Conservation (phyloP, 495 filamentous ascomycete species). For the Penicillium parvum region DNA sequence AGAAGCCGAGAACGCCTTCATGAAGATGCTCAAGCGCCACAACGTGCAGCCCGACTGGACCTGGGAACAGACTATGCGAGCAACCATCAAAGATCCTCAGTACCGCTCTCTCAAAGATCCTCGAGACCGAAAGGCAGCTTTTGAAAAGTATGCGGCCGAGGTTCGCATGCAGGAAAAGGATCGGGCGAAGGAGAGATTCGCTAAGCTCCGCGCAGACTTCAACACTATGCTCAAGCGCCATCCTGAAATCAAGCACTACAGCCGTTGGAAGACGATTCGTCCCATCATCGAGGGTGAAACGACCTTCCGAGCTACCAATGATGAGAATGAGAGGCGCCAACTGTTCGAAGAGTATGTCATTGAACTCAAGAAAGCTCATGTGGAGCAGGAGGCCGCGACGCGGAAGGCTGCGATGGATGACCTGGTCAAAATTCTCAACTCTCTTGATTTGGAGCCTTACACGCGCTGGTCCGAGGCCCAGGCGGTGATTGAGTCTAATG, state of each 20-base stretch:
- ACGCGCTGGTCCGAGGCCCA: constrained; percentile 93
- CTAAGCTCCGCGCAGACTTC: constrained; percentile 92
- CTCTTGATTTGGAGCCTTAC: constrained; percentile 82
- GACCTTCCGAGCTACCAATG: constrained; percentile 84
- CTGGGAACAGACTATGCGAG: constrained; percentile 86
- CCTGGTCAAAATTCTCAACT: constrained; percentile 74
- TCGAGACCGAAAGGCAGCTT: constrained; percentile 83
- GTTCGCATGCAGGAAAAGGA: constrained; percentile 91
- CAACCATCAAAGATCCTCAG: constrained; percentile 88
- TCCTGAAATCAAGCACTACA: constrained; percentile 96
- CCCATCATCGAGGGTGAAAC: constrained; percentile 95
- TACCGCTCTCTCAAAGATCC: constrained; percentile 93
- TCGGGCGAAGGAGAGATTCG: constrained; percentile 87
- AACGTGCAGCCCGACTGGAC: constrained; percentile 86
- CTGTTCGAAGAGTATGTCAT: constrained; percentile 92
- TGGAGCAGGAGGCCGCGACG: constrained; percentile 64
- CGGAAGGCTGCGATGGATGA: constrained; percentile 85
- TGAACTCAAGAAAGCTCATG: constrained; percentile 73
- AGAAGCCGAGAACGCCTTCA: constrained; percentile 91
- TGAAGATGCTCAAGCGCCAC: constrained; percentile 80
- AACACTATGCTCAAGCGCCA: constrained; percentile 93
- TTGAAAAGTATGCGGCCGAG: constrained; percentile 93
- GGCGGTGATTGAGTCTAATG: constrained; percentile 70
- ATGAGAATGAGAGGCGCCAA: constrained; percentile 84
- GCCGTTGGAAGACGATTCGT: constrained; percentile 92